These are phyloP conservation scores for Chalciporus piperatus DNA, from an alignment of 768 basidiomycete species.

Conservation along the genomic window DNA sequence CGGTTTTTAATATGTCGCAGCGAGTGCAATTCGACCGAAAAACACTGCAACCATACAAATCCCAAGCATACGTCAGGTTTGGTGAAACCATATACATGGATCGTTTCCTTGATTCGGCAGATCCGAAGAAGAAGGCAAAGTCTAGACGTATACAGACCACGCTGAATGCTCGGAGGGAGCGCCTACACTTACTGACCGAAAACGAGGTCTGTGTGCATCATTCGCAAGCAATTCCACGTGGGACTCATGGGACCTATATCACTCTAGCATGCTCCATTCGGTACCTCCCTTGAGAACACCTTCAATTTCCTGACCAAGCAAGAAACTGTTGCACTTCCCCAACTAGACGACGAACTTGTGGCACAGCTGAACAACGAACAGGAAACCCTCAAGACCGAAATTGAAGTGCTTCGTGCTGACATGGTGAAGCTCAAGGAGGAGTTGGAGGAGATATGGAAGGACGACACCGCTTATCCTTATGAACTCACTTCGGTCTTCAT, in stretches of 20 bases:
- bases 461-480: conserved; percentile 66
- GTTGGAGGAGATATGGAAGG: conserved; percentile 73
- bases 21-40: conserved; percentile 93
- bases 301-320: conserved; percentile 57
- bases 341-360: conserved; percentile 61
- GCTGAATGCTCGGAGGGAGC: conserved; percentile 61
- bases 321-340: conserved; percentile 41
- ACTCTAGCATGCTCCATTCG: conserved; percentile 58
- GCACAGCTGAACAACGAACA: conserved; percentile 53
- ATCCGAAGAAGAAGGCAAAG: conserved; percentile 64
- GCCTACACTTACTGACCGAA: conserved; percentile 64
- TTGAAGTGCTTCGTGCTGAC: conserved; percentile 50
- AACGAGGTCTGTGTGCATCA: conserved; percentile 55
- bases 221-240: not conserved
- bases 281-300: conserved; percentile 52
- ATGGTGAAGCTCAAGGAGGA: conserved; percentile 59
- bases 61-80: conserved; percentile 93
- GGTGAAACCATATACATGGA: conserved; percentile 86
- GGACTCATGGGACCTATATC: not conserved
- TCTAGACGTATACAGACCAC: conserved; percentile 69
- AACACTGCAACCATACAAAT: conserved; percentile 90
- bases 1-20: conserved; percentile 38
- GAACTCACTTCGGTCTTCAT: conserved; percentile 94
- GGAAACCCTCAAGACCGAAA: conserved; percentile 48
- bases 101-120: conserved; percentile 80